Percentiles rank a stretch among this genome's conserved stretches.
These are phyloP conservation scores for Ilyonectria destructans DNA, from an alignment of 2,329 filamentous ascomycete species.

Conservation along the genomic window DNA sequence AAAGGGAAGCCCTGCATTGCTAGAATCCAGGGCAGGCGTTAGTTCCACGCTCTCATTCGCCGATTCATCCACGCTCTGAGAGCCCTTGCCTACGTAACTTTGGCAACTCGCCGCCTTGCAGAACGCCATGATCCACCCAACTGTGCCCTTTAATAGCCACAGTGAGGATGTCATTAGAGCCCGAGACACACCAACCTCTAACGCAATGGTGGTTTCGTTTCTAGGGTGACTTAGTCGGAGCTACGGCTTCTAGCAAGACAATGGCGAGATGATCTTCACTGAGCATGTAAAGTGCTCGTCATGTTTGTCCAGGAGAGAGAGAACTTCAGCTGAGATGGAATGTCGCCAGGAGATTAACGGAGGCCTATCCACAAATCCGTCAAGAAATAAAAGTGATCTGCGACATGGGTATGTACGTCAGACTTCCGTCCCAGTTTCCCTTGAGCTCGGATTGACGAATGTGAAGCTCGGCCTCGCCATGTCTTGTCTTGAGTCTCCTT, in stretches of 20 bases:
- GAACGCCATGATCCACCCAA: conserved; percentile 38
- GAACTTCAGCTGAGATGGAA: not conserved
- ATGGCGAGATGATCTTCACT: conserved; percentile 12
- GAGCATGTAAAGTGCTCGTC: not conserved
- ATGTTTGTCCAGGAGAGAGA: not conserved
- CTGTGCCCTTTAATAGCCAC: conserved; percentile 12
- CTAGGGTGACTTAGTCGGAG: conserved; percentile 4
- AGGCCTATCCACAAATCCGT: not conserved
- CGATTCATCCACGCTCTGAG: not conserved
- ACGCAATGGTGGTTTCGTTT: conserved; percentile 9
- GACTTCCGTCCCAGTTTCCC: not conserved
- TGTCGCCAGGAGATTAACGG: conserved; percentile 3
- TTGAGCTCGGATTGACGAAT: conserved; percentile 1
- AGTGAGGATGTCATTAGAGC: conserved; percentile 24
- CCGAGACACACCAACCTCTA: conserved; percentile 41
- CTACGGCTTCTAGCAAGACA: conserved; percentile 16
- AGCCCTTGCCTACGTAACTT: conserved; percentile 43
- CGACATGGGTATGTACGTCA: conserved; percentile 11
- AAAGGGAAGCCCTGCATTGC: conserved; percentile 9
- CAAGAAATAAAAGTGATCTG: conserved; percentile 1
- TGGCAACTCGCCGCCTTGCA: conserved; percentile 44
- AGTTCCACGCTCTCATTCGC: conserved; percentile 3
- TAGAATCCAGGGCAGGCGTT: not conserved
- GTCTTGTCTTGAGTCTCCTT: conserved; percentile 48
- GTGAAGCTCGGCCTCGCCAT: conserved; percentile 11